Evolutionary conservation across 2,329 filamentous ascomycete species (phyloP).

Genomic region (Cercospora sp.): DNA sequence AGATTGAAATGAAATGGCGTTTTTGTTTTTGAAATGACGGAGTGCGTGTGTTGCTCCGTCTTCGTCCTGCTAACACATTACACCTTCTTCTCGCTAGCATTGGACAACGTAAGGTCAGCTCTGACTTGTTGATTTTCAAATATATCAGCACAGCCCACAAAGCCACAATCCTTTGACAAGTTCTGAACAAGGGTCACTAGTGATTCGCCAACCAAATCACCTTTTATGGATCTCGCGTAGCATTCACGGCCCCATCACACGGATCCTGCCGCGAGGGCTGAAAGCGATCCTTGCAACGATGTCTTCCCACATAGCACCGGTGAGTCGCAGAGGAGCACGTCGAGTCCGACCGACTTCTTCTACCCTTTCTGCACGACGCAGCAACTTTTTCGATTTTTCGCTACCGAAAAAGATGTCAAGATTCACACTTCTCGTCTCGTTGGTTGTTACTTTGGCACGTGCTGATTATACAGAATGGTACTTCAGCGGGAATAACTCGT

Average conservation of each 20-base stretch:
- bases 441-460: not conserved
- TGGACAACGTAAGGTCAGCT: not conserved
- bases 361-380: not conserved
- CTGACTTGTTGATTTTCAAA: not conserved
- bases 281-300: slow-evolving; percentile 1
- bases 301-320: not conserved
- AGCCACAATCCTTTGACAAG: not conserved
- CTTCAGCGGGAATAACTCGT: slow-evolving; percentile 16
- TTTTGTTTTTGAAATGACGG: not conserved
- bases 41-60: not conserved
- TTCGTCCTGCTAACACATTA: not conserved
- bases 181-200: not conserved
- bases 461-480: slow-evolving; percentile 23
- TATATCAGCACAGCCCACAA: not conserved
- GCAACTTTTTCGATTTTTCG: not conserved
- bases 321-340: not conserved
- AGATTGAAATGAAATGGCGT: slow-evolving; percentile 6
- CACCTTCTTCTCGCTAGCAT: not conserved
- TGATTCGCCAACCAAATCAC: not conserved
- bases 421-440: not conserved
- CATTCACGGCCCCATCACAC: not conserved
- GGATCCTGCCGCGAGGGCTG: not conserved
- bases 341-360: not conserved
- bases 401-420: not conserved
- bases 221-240: slow-evolving; percentile 5